phyloP scores from a whole-genome alignment of 2,329 filamentous ascomycete species.

The Dactylellina cionopaga region DNA sequence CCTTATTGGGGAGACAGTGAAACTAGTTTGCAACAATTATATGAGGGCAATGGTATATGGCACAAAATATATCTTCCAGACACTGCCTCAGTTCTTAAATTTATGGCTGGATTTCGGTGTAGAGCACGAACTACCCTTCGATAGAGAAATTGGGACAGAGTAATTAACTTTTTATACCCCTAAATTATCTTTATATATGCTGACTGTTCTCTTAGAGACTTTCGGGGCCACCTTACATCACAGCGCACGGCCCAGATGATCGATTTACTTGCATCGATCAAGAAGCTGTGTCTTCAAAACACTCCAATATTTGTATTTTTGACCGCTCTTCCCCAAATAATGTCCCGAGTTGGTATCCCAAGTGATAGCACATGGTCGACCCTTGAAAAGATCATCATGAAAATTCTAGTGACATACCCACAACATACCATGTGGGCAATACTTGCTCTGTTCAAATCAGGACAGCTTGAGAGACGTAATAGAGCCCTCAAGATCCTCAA shows the following conservation, averaged over 20 bases:
- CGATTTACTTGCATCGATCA: slow-evolving; percentile 76
- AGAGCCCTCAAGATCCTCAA: slow-evolving; percentile 64
- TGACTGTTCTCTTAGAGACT: slow-evolving; percentile 58
- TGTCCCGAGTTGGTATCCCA: slow-evolving; percentile 92
- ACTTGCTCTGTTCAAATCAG: slow-evolving; percentile 85
- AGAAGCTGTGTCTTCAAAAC: slow-evolving; percentile 73
- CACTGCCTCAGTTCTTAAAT: slow-evolving; percentile 87
- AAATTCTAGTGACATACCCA: slow-evolving; percentile 86
- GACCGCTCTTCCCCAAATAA: slow-evolving; percentile 84
- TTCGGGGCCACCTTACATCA: slow-evolving; percentile 63
- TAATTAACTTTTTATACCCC: slow-evolving; percentile 55
- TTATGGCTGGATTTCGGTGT: slow-evolving; percentile 93
- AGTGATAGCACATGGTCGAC: slow-evolving; percentile 80
- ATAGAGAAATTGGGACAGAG: slow-evolving; percentile 65
- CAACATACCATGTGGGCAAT: slow-evolving; percentile 92
- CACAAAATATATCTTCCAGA: slow-evolving; percentile 96
- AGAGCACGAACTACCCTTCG: slow-evolving; percentile 71
- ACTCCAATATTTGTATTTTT: slow-evolving; percentile 70
- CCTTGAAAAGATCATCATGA: slow-evolving; percentile 81
- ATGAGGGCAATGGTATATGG: slow-evolving; percentile 85
- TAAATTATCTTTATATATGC: slow-evolving; percentile 7
- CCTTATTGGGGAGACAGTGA: slow-evolving; percentile 82
- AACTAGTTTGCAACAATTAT: slow-evolving; percentile 93
- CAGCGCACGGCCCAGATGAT: slow-evolving; percentile 73
- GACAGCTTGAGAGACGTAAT: slow-evolving; percentile 73